phyloP scores from a whole-genome alignment of 495 filamentous ascomycete genomes.

The Trichoderma gamsii region DNA sequence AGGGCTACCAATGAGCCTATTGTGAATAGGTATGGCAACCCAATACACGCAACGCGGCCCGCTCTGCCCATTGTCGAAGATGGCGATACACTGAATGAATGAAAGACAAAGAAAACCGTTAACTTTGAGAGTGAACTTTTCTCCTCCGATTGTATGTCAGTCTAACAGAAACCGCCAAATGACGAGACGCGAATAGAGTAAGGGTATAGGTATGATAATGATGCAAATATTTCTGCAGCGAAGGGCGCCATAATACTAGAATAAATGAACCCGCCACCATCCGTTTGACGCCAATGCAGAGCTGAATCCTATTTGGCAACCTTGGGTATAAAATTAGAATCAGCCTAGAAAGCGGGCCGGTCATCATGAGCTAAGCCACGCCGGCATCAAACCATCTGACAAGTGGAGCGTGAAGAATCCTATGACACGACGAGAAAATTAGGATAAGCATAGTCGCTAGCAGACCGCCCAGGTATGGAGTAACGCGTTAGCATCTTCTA shows the following conservation, averaged over 20 bases:
- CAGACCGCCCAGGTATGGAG: background rate
- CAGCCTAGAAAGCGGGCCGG: slow-evolving; percentile 7
- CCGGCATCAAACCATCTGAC: background rate
- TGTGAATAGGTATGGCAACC: background rate
- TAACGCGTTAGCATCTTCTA: background rate
- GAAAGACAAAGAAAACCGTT: background rate
- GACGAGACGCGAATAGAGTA: background rate
- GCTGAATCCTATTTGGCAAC: background rate
- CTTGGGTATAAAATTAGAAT: slow-evolving; percentile 1
- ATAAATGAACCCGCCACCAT: slow-evolving; percentile 1
- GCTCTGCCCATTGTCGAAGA: background rate
- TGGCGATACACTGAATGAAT: background rate
- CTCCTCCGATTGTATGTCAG: background rate
- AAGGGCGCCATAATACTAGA: background rate
- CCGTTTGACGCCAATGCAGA: background rate
- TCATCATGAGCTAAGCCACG: slow-evolving; percentile 8
- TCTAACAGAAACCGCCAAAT: background rate
- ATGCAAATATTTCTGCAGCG: background rate
- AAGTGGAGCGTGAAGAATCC: background rate
- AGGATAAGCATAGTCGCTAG: background rate
- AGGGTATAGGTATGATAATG: background rate
- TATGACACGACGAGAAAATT: background rate
- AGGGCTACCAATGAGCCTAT: background rate
- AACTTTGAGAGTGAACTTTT: background rate
- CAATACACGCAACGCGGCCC: background rate